Conservation (phyloP, 2,329 filamentous ascomycete species). For the Tolypocladium guangdongense region DNA sequence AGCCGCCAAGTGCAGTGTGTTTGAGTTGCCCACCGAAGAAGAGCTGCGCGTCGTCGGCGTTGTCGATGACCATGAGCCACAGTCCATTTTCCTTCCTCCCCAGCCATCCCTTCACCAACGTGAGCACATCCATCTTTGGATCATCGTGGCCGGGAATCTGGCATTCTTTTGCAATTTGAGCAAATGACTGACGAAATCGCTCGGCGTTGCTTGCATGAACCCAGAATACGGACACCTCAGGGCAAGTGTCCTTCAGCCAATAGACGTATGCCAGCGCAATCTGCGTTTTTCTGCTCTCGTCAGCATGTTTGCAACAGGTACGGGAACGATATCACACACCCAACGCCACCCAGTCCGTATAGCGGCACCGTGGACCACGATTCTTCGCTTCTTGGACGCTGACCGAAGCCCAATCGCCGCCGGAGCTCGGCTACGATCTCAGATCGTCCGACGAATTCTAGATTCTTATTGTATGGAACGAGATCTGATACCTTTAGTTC, state of each 20-base stretch:
- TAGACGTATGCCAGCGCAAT: slow-evolving; percentile 18
- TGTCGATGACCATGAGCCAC: slow-evolving; percentile 10
- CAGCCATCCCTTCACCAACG: slow-evolving; percentile 17
- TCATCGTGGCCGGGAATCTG: slow-evolving; percentile 11
- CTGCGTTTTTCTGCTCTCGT: slow-evolving; percentile 18
- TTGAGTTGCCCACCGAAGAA: slow-evolving; percentile 1
- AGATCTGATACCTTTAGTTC: neutral
- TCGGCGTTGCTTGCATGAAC: slow-evolving; percentile 19
- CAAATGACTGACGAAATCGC: slow-evolving; percentile 16
- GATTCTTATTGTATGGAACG: neutral
- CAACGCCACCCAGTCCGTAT: neutral
- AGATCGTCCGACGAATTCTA: neutral
- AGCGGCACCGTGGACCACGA: neutral
- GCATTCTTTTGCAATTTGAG: slow-evolving; percentile 14
- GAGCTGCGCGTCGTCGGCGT: slow-evolving; percentile 7
- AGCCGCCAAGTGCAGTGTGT: too few relatives aligned
- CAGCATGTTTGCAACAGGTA: neutral
- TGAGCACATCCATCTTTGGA: slow-evolving; percentile 10
- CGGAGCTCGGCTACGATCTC: neutral
- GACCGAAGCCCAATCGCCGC: neutral
- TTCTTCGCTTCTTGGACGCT: neutral
- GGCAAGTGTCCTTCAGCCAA: slow-evolving; percentile 8
- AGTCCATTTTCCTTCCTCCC: slow-evolving; percentile 7
- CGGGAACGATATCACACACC: neutral
- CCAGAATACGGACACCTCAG: slow-evolving; percentile 20